Evolutionary conservation across 768 basidiomycete species (phyloP).

Genomic region (Lentinula detonsa): DNA sequence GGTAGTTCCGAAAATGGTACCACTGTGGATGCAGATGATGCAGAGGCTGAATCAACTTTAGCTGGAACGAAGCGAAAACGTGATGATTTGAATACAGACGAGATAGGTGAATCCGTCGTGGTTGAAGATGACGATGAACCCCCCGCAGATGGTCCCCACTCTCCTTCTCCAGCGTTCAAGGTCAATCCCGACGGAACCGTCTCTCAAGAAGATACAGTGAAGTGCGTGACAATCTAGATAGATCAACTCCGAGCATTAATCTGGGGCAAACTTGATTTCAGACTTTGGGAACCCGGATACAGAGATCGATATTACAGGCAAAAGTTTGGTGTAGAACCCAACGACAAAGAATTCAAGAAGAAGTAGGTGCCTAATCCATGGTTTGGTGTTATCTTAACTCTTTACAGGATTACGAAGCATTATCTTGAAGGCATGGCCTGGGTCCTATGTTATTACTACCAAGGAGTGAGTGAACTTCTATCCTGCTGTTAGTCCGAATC

Average conservation of each 20-base stretch:
- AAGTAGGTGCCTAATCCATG: slow-evolving; percentile 40
- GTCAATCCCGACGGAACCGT: slow-evolving; percentile 91
- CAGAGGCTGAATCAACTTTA: slow-evolving; percentile 13
- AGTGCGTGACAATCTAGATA: slow-evolving; percentile 42
- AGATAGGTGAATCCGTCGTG: slow-evolving; percentile 23
- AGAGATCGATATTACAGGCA: slow-evolving; percentile 90
- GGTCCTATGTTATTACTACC: slow-evolving; percentile 98
- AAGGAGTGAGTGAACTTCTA: slow-evolving; percentile 61
- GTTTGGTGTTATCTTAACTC: not conserved
- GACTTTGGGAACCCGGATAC: slow-evolving; percentile 96
- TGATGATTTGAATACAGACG: slow-evolving; percentile 38
- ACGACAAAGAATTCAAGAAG: slow-evolving; percentile 68
- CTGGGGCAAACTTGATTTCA: slow-evolving; percentile 23
- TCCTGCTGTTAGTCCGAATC: not conserved
- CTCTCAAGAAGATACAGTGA: slow-evolving; percentile 89
- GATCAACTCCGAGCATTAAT: slow-evolving; percentile 4
- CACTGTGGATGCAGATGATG: slow-evolving; percentile 14
- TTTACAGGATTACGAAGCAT: slow-evolving; percentile 60
- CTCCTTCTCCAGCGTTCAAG: slow-evolving; percentile 52
- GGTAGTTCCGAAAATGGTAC: not conserved
- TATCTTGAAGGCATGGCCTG: slow-evolving; percentile 94
- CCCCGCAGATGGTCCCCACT: slow-evolving; percentile 30
- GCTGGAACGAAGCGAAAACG: slow-evolving; percentile 40
- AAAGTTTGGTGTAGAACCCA: slow-evolving; percentile 78
- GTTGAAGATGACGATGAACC: slow-evolving; percentile 41